Percentiles rank a stretch among this genome's conserved stretches.
phyloP scores from a whole-genome alignment of 2,329 filamentous ascomycete genomes.

The Alternaria viburni region DNA sequence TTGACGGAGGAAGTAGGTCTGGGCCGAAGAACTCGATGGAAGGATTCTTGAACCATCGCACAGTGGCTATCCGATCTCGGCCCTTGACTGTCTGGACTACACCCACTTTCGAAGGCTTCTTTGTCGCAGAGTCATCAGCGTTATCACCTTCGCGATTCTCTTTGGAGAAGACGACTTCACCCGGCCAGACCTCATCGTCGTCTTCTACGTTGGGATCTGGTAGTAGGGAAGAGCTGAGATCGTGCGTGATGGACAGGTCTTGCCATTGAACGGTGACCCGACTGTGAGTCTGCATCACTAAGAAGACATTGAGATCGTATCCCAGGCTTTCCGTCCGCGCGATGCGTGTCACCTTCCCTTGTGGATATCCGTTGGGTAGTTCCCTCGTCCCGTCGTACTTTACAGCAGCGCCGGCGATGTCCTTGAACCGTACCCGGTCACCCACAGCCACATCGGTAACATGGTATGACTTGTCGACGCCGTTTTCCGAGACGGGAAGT shows the following conservation, averaged over 20 bases:
- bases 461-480: constrained; percentile 37
- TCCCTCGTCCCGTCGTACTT: constrained; percentile 57
- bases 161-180: constrained; percentile 60
- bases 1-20: constrained; percentile 52
- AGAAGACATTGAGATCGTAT: constrained; percentile 65
- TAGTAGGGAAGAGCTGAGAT: constrained; percentile 54
- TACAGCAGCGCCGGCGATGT: constrained; percentile 56
- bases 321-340: constrained; percentile 57
- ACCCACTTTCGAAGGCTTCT: constrained; percentile 58
- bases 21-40: constrained; percentile 41
- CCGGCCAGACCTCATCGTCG: constrained; percentile 63
- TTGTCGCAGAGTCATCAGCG: constrained; percentile 36
- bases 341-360: constrained; percentile 54
- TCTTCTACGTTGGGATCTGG: constrained; percentile 61
- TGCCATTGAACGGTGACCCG: constrained; percentile 65
- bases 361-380: constrained; percentile 35
- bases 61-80: constrained; percentile 61
- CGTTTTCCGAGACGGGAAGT: constrained; percentile 32
- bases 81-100: constrained; percentile 64
- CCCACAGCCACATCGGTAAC: constrained; percentile 52
- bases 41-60: constrained; percentile 59
- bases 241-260: constrained; percentile 58
- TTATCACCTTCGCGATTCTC: constrained; percentile 37
- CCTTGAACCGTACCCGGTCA: constrained; percentile 62
- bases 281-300: constrained; percentile 57